These are phyloP conservation scores for Cardamine chenopodiifolia DNA, from an alignment of 345 rosid genomes.

Conservation along the genomic window DNA sequence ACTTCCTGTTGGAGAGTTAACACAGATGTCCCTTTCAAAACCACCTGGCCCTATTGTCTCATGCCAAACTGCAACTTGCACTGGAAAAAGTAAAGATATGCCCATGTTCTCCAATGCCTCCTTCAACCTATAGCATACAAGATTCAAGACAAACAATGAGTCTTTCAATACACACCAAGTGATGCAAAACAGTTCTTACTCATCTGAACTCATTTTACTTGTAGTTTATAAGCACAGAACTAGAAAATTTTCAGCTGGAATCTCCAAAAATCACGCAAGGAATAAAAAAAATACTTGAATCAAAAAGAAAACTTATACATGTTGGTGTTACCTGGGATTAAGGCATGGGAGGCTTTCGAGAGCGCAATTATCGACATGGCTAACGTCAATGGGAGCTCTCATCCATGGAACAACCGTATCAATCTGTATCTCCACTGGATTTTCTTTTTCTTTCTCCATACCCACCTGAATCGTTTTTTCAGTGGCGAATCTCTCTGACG, in stretches of 20 bases:
- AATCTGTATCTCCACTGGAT: conserved; percentile 43
- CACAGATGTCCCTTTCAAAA: conserved; percentile 81
- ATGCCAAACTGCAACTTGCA: conserved; percentile 93
- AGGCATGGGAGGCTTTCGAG: conserved; percentile 73
- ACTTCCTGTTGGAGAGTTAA: conserved; percentile 93
- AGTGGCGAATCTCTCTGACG: neutral
- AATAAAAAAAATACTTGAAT: conserved; percentile 2
- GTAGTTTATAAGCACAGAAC: neutral
- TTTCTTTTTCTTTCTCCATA: conserved; percentile 39
- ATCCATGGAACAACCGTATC: conserved; percentile 86
- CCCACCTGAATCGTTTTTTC: neutral
- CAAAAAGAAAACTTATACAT: neutral
- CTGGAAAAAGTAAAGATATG: conserved; percentile 69
- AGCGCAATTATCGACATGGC: conserved; percentile 51
- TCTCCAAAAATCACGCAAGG: neutral
- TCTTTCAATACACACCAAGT: neutral
- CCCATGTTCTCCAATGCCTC: conserved; percentile 66
- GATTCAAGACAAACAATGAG: neutral
- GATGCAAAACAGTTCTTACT: neutral
- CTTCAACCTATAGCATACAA: conserved; percentile 54
- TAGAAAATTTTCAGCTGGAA: neutral
- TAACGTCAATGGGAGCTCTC: conserved; percentile 79
- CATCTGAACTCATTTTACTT: neutral
- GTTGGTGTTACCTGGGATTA: conserved; percentile 60
- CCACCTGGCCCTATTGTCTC: conserved; percentile 89